These are phyloP conservation scores for Persicaria tinctoria DNA, from an alignment of 148 eudicot genomes.

Conservation along the genomic window DNA sequence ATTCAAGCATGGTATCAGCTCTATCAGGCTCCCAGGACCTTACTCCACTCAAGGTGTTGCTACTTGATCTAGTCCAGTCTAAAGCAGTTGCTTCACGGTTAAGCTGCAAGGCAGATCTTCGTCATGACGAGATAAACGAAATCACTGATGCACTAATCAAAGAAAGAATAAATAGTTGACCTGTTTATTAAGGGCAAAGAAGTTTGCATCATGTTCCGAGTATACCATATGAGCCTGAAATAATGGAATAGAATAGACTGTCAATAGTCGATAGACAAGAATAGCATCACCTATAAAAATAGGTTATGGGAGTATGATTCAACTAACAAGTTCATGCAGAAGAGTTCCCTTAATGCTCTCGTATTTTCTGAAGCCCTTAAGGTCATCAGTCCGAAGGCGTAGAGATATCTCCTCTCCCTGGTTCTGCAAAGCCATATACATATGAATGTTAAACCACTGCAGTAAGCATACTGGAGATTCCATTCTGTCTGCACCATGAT, in stretches of 20 bases:
- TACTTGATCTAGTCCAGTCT: slow-evolving; percentile 84
- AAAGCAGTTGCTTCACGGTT: slow-evolving; percentile 73
- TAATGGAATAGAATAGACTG: not conserved
- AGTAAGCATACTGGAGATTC: not conserved
- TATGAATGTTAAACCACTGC: not conserved
- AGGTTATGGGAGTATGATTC: not conserved
- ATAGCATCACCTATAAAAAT: not conserved
- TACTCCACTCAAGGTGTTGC: slow-evolving; percentile 47
- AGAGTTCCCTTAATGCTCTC: slow-evolving; percentile 81
- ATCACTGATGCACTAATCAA: not conserved
- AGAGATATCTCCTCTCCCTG: slow-evolving; percentile 90
- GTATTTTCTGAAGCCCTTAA: slow-evolving; percentile 90
- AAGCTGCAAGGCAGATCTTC: slow-evolving; percentile 36
- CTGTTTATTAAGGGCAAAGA: slow-evolving; percentile 76
- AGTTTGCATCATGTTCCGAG: slow-evolving; percentile 75
- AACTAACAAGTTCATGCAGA: slow-evolving; percentile 83
- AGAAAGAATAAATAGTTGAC: slow-evolving; percentile 22
- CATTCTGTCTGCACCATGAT: not conserved
- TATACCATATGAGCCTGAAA: slow-evolving; percentile 87
- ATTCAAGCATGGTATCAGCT: slow-evolving; percentile 31
- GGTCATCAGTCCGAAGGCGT: slow-evolving; percentile 91
- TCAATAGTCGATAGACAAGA: not conserved
- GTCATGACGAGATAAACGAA: not conserved
- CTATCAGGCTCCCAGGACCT: slow-evolving; percentile 28
- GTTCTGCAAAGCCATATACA: slow-evolving; percentile 39